phyloP scores from a whole-genome alignment of 2,329 filamentous ascomycete genomes.

The Colletotrichum aenigma region DNA sequence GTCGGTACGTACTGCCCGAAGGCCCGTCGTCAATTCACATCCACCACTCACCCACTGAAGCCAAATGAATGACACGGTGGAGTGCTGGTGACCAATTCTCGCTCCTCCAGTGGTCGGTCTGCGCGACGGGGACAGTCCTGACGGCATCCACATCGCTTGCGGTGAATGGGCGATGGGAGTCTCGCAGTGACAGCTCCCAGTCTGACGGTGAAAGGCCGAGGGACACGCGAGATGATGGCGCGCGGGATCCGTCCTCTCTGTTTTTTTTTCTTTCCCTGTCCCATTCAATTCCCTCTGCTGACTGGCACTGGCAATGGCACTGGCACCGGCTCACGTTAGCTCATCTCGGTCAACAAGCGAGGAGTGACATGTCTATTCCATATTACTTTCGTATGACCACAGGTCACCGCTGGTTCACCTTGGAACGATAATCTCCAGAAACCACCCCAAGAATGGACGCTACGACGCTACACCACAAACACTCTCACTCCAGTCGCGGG shows the following conservation, averaged over 20 bases:
- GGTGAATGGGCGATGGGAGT: not conserved
- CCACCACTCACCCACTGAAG: not conserved
- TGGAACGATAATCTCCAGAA: not conserved
- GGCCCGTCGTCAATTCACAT: not conserved
- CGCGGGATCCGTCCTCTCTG: conserved; percentile 6
- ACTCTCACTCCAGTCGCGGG: not conserved
- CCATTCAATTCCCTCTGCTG: not conserved
- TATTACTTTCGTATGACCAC: not conserved
- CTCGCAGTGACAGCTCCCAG: not conserved
- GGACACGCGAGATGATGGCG: not conserved
- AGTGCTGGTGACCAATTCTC: conserved; percentile 4
- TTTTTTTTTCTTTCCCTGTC: not conserved
- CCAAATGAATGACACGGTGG: not conserved
- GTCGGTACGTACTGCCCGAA: not conserved
- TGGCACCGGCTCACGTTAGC: not conserved
- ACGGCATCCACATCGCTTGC: not conserved
- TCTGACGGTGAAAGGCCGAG: not conserved
- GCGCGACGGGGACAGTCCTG: not conserved
- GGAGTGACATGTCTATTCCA: conserved; percentile 12
- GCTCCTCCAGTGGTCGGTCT: not conserved
- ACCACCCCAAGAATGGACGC: not conserved
- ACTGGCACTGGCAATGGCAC: not conserved
- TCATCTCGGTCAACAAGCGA: not conserved
- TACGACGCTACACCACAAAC: not conserved
- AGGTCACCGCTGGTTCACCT: conserved; percentile 19